Conservation (phyloP, 345 rosid genomes). For the Citrus australasica region DNA sequence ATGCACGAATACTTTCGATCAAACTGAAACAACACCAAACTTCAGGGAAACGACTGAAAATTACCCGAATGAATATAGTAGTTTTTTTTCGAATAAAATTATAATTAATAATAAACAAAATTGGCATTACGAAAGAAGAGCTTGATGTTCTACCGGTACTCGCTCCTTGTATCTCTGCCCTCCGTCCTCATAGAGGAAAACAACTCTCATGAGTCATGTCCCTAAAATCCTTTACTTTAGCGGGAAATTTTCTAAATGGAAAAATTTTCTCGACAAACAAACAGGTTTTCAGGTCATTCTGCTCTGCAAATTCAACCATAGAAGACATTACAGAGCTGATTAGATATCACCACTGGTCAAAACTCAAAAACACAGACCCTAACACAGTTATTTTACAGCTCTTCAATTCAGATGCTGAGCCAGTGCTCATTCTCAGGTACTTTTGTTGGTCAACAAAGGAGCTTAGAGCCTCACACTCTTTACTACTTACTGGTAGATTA, state of each 20-base stretch:
- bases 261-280: constrained; percentile 15
- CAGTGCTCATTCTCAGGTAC: constrained; percentile 62
- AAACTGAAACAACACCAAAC: no score
- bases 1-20: no score
- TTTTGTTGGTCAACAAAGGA: constrained; percentile 58
- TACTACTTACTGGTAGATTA: constrained; percentile 47
- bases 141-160: not conserved
- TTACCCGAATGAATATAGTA: no score
- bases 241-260: constrained; percentile 6
- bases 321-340: constrained; percentile 38
- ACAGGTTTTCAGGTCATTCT: constrained; percentile 17
- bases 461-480: constrained; percentile 30
- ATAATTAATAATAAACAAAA: no score
- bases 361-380: not conserved
- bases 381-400: constrained; percentile 38
- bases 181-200: not conserved
- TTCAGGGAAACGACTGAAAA: no score
- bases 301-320: constrained; percentile 14
- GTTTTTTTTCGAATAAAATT: no score
- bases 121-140: not conserved
- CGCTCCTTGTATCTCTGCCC: not conserved
- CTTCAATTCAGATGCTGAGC: constrained; percentile 48
- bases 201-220: not conserved
- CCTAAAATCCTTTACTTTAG: not conserved
- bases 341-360: constrained; percentile 45